A percentile compares a stretch with the other conserved stretches of the same genome.
phyloP scores from a whole-genome alignment of 1,139 yeast genomes.

The Candida neerlandica region DNA sequence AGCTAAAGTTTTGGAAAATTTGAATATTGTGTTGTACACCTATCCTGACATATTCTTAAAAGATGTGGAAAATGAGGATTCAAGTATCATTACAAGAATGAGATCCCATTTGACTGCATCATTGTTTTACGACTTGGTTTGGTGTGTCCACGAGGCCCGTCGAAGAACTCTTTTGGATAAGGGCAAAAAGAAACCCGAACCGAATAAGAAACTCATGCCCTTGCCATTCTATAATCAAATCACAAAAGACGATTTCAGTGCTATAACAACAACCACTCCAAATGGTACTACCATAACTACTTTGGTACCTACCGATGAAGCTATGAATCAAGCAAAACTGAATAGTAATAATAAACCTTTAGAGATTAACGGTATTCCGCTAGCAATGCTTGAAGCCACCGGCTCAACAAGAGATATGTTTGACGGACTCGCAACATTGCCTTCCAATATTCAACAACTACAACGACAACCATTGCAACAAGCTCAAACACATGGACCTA shows the following conservation, averaged over 20 bases:
- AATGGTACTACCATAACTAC: conserved; percentile 92
- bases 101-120: conserved; percentile 92
- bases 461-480: conserved; percentile 3
- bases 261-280: conserved; percentile 84
- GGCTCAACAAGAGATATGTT: conserved; percentile 36
- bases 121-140: conserved; percentile 85
- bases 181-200: conserved; percentile 27
- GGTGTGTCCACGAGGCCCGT: conserved; percentile 95
- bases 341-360: conserved; percentile 57
- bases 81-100: conserved; percentile 82
- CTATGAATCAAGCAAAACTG: conserved; percentile 59
- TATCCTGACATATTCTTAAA: conserved; percentile 74
- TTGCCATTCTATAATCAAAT: conserved; percentile 92
- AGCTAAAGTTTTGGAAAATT: conserved; percentile 88
- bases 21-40: conserved; percentile 83
- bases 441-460: conserved; percentile 5
- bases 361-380: conserved; percentile 79
- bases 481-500: conserved; percentile 1
- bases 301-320: conserved; percentile 82
- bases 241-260: conserved; percentile 86
- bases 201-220: conserved; percentile 54
- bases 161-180: conserved; percentile 64
- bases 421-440: background rate
- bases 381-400: conserved; percentile 78
- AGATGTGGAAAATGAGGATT: conserved; percentile 27